Conservation (phyloP, 176 grass and related monocot species). For the Oryza meyeriana region DNA sequence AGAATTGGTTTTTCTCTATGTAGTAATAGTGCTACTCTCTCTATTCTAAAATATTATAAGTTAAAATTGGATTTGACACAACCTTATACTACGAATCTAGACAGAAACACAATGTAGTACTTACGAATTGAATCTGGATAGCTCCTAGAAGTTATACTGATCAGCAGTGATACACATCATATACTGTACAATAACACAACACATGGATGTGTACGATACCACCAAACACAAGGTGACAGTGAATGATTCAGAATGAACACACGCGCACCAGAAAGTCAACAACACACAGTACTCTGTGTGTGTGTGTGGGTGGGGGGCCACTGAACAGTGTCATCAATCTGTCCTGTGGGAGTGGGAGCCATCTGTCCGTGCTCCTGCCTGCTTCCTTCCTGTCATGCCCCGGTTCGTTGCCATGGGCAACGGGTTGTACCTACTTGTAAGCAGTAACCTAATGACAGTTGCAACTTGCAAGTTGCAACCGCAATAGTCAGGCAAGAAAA, state of each 20-base stretch:
- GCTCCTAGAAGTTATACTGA: too few relatives aligned
- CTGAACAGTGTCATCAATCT: not conserved
- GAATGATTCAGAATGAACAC: constrained; percentile 29
- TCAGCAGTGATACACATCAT: not conserved
- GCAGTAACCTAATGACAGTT: not conserved
- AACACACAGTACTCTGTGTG: not conserved
- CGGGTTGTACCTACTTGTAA: too few relatives aligned
- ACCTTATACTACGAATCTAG: too few relatives aligned
- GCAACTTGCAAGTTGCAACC: not conserved
- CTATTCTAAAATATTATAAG: too few relatives aligned
- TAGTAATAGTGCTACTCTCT: too few relatives aligned
- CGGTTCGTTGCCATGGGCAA: not conserved
- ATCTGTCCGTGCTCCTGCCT: constrained; percentile 19
- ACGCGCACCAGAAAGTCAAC: constrained; percentile 19
- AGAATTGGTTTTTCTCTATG: not conserved
- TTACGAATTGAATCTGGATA: too few relatives aligned
- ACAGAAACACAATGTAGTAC: too few relatives aligned
- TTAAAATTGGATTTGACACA: too few relatives aligned
- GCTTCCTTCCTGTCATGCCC: not conserved
- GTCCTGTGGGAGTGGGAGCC: constrained; percentile 1
- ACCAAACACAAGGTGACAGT: not conserved
- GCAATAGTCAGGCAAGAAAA: not conserved
- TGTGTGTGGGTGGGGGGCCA: too few relatives aligned
- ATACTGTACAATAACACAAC: not conserved
- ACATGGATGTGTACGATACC: not conserved